Evolutionary conservation across 2,329 filamentous ascomycete species (phyloP), one percentile per base, ranked within the genome.

Genomic region (Ceratocystiopsis sp.): DNA sequence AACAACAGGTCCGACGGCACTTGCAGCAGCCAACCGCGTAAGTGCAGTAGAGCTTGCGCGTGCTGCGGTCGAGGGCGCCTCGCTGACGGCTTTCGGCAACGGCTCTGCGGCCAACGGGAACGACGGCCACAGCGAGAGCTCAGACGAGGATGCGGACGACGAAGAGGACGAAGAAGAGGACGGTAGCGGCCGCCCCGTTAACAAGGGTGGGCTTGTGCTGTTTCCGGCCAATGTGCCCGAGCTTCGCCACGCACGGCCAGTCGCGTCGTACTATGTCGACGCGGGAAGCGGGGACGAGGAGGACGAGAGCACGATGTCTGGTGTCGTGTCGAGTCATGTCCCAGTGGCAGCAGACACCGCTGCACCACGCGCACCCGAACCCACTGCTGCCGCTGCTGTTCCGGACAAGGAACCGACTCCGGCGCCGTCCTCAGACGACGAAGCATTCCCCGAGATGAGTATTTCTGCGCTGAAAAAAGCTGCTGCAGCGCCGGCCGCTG

Each of bases 221-320:
- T 42, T 42, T n/a, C 36, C 43, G 8, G 43, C 39, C 18, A 42
- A 48, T 21, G 44, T 47, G n/a, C 47, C 37, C 3, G 39, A 45
- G 13, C 47, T 50, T 8, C 47, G 49, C 4, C 49, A 50, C 15
- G 49, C 47, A 1, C 35, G 38, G 34, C 49, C 47, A 8, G 45
- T 41, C 29, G 25, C 37, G 1, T 49, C 47, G 13, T 50, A 50
- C 29, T 25, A 44, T 8, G 44, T 45, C 1, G 47, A 42, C 2
- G 45, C 41, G 1, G 40, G 43, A 1, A 50, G 49, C 36, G 47
- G 42, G 19, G 41, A 36, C 7, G 48, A 49, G 25, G 42, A 46
- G 5, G 42, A 44, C 11, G 43, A 35, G 32, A 29, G 25, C 10
- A 29, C 25, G 25, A 8, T 10, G 25, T 29, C 25, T 8, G 25